A percentile compares a stretch with the other conserved stretches of the same genome.
Evolutionary conservation across 2,329 filamentous ascomycete genomes (phyloP).

Genomic region (Cytospora chrysosperma): DNA sequence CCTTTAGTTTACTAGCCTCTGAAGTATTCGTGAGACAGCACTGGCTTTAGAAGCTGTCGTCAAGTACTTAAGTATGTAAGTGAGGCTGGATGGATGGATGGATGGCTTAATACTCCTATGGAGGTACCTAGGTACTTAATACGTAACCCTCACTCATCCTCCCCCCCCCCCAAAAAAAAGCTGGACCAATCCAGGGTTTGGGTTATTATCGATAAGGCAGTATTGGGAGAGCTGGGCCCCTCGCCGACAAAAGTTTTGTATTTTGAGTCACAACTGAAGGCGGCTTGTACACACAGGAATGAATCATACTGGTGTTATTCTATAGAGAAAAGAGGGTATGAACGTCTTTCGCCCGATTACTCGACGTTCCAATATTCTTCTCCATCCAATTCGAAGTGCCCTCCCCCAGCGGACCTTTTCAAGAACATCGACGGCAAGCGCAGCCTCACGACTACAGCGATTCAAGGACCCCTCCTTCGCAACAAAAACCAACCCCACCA

Average conservation of each 20-base stretch:
- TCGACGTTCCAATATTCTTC: conserved; percentile 1
- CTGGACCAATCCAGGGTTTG: too few relatives aligned
- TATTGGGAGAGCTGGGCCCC: neutral
- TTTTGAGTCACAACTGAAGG: conserved; percentile 20
- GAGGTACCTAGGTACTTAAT: too few relatives aligned
- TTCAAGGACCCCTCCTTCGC: conserved; percentile 17
- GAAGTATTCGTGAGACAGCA: too few relatives aligned
- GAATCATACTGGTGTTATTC: conserved; percentile 5
- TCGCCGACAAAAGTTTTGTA: conserved; percentile 11
- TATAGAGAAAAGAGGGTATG: conserved; percentile 15
- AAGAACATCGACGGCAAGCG: neutral
- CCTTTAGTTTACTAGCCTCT: too few relatives aligned
- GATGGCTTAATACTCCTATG: too few relatives aligned
- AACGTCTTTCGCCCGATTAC: conserved; percentile 16
- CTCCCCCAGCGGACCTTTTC: neutral
- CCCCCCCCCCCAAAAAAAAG: too few relatives aligned
- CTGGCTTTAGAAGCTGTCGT: too few relatives aligned
- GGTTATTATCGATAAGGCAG: conserved; percentile 10
- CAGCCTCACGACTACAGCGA: conserved; percentile 1
- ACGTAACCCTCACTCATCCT: too few relatives aligned
- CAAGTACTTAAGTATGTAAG: too few relatives aligned
- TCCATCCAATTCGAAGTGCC: neutral
- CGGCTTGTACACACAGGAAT: neutral
- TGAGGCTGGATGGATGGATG: too few relatives aligned
- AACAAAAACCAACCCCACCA: conserved; percentile 20